Conservation (phyloP, 2,329 filamentous ascomycete genomes). For the Leptographium radiaticola region DNA sequence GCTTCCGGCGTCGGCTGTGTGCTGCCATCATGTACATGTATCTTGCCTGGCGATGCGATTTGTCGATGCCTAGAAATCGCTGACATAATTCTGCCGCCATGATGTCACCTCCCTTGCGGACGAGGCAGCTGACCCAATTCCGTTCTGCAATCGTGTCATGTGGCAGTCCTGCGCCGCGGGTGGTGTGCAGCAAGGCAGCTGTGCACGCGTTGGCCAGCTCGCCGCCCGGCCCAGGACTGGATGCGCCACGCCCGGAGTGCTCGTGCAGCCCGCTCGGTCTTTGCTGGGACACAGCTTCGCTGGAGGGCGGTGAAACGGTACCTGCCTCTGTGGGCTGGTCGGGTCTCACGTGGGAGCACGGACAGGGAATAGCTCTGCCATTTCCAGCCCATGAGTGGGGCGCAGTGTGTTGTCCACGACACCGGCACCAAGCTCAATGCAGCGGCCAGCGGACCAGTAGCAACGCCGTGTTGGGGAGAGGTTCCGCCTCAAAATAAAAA, state of each 20-base stretch:
- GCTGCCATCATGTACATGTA: too few relatives aligned
- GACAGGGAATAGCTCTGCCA: constrained; percentile 6
- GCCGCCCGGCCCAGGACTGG: too few relatives aligned
- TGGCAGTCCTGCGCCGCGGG: not conserved
- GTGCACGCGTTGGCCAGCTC: too few relatives aligned
- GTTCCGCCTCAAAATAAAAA: constrained; percentile 6
- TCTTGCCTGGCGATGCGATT: too few relatives aligned
- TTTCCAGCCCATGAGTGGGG: not conserved
- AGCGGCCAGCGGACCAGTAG: not conserved
- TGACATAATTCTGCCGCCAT: not conserved
- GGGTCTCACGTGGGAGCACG: constrained; percentile 1
- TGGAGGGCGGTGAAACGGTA: not conserved
- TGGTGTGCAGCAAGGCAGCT: too few relatives aligned
- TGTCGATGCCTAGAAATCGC: not conserved
- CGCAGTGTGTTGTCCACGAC: constrained; percentile 1
- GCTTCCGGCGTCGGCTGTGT: too few relatives aligned
- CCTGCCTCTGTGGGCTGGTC: not conserved
- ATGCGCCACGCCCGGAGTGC: too few relatives aligned
- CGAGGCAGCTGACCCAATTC: too few relatives aligned
- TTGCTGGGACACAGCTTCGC: too few relatives aligned
- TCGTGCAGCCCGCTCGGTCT: too few relatives aligned
- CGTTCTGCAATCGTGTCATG: not conserved
- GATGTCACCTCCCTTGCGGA: not conserved
- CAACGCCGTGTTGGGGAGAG: not conserved
- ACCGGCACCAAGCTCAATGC: constrained; percentile 1